A percentile compares a stretch with the other conserved stretches of the same genome.
Conservation (phyloP, 108 stramenopile species). For the Cyclotella distinguenda region DNA sequence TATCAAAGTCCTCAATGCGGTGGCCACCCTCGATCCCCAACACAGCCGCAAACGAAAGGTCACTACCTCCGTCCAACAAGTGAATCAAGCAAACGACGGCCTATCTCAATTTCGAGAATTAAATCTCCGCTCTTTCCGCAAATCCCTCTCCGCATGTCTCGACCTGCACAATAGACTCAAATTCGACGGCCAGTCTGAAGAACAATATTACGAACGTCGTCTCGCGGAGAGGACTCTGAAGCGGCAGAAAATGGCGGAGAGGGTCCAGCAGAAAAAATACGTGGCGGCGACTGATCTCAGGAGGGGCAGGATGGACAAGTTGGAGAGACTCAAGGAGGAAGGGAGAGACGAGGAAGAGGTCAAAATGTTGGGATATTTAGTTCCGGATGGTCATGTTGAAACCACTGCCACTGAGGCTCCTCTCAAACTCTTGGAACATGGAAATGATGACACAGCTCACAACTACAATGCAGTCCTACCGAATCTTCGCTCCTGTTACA, state of each 20-base stretch:
- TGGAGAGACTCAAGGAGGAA: conserved; percentile 58
- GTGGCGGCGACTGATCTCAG: conserved; percentile 69
- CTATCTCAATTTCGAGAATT: conserved; percentile 46
- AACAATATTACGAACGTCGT: conserved; percentile 50
- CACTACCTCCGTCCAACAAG: not conserved
- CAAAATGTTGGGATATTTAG: conserved; percentile 49
- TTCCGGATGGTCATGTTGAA: conserved; percentile 84
- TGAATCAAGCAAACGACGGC: conserved; percentile 36
- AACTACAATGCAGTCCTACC: conserved; percentile 45
- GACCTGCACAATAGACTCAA: conserved; percentile 62
- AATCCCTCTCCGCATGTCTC: conserved; percentile 61
- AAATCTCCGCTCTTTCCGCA: conserved; percentile 70
- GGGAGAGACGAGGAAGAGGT: conserved; percentile 66
- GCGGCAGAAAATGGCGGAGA: conserved; percentile 72
- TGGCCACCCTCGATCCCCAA: conserved; percentile 47
- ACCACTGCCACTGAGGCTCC: not conserved
- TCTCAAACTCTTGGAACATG: conserved; percentile 33
- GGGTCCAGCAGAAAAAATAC: conserved; percentile 62
- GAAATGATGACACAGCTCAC: conserved; percentile 4
- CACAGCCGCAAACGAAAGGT: conserved; percentile 4
- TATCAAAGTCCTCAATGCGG: conserved; percentile 61
- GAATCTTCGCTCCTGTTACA: conserved; percentile 85
- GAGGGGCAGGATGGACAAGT: conserved; percentile 62
- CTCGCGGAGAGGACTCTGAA: conserved; percentile 53
- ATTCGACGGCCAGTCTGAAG: conserved; percentile 63